A percentile compares a stretch with the other conserved stretches of the same genome.
phyloP scores from a whole-genome alignment of 2,329 filamentous ascomycete genomes.

The Pseudocercospora macadamiae region DNA sequence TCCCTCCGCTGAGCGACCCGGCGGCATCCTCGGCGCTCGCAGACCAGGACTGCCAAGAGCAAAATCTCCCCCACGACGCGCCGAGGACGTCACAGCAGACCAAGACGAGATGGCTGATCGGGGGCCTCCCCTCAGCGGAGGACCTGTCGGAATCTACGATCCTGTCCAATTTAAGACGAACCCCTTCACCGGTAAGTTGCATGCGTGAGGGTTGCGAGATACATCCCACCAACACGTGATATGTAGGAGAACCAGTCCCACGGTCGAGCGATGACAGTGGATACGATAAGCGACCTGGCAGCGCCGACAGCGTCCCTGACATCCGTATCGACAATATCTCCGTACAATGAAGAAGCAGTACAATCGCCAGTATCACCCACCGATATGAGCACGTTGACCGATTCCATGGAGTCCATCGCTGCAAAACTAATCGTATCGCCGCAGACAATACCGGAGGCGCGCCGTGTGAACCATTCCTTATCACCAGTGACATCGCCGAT shows the following conservation, averaged over 20 bases:
- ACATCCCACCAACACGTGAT: conserved; percentile 17
- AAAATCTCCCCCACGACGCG: conserved; percentile 36
- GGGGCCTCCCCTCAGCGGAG: conserved; percentile 19
- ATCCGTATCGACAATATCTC: conserved; percentile 39
- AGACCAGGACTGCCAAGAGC: conserved; percentile 23
- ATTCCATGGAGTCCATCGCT: conserved; percentile 36
- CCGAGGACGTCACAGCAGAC: conserved; percentile 32
- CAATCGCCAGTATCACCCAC: conserved; percentile 30
- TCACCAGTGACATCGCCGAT: conserved; percentile 32
- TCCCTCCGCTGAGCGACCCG: conserved; percentile 23
- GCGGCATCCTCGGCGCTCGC: conserved; percentile 17
- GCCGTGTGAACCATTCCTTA: conserved; percentile 30
- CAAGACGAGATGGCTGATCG: conserved; percentile 36
- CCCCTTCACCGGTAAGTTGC: conserved; percentile 37
- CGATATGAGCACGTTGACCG: conserved; percentile 27
- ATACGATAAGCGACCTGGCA: conserved; percentile 27
- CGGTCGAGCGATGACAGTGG: conserved; percentile 27
- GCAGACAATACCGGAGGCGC: conserved; percentile 37
- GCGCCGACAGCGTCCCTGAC: conserved; percentile 34
- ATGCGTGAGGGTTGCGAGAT: conserved; percentile 7
- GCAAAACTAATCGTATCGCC: conserved; percentile 34
- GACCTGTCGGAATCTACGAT: conserved; percentile 28
- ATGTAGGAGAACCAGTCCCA: conserved; percentile 30
- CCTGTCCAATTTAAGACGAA: conserved; percentile 34
- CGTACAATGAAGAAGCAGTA: conserved; percentile 23